Base-by-base conservation (phyloP, 108 stramenopile species). In the Seminavis robusta region DNA sequence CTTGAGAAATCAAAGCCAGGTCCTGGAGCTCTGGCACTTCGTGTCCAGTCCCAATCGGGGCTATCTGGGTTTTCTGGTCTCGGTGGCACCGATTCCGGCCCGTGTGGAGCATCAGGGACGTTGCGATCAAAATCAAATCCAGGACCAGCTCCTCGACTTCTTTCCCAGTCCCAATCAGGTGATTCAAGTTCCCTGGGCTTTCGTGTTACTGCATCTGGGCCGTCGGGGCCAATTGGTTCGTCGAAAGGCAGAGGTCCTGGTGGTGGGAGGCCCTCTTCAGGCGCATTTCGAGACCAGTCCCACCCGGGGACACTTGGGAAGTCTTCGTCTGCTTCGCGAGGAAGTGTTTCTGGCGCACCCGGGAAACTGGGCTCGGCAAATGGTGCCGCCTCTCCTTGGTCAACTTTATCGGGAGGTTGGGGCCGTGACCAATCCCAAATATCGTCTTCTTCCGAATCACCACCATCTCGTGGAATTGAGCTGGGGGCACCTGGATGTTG, bases 381-480 rank as follows among this genome's bases (percentile, higher is more conserved):
- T n/a, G n/a, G n/a, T n/a, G n/a, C n/a, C n/a, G n/a, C n/a, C n/a
- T n/a, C n/a, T n/a, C n/a, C n/a, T n/a, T n/a, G n/a, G n/a, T n/a
- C n/a, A n/a, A n/a, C n/a, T n/a, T n/a, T n/a, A n/a, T n/a, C n/a
- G n/a, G n/a, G n/a, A n/a, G n/a, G n/a, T n/a, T n/a, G n/a, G n/a
- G n/a, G n/a, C n/a, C n/a, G n/a, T n/a, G n/a, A n/a, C n/a, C 52
- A 23, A 17, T 69, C 67, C 17, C 33, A 60, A 3, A 69, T 36
- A 47, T 69, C 57, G 8, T 46, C 42, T 13, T 69, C 59, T 24
- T 69, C 67, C 9, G 51, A 45, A 23, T 43, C 42, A 7, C 60
- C 60, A 0, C 67, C 67, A 55, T 69, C 67, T 28, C 67, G 51
- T 10, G 67, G 67, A 25, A 69, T 61, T 7, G 59, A 61, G 11